Evolutionary conservation across 1,139 yeast genomes (phyloP).

Genomic region (Eremothecium gossypii): DNA sequence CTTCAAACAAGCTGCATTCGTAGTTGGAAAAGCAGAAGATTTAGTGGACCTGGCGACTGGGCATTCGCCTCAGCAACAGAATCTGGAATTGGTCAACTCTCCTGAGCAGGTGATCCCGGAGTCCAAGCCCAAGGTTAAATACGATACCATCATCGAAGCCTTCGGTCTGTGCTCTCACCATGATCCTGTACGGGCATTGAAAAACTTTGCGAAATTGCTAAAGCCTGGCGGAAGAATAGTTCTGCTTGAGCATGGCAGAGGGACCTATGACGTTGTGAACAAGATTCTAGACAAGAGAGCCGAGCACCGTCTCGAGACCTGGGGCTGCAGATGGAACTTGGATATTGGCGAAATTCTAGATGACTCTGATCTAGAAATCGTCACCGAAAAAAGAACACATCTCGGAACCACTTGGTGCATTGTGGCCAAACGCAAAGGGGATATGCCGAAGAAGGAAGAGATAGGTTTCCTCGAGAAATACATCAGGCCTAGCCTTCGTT

Average conservation of each 20-base stretch:
- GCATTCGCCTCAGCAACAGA: conserved; percentile 9
- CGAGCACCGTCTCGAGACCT: conserved; percentile 70
- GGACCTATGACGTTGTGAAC: conserved; percentile 70
- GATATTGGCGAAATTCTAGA: conserved; percentile 83
- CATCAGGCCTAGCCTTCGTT: conserved; percentile 24
- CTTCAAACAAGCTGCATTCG: conserved; percentile 68
- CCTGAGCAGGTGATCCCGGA: conserved; percentile 15
- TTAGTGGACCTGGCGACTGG: conserved; percentile 47
- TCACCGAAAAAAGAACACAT: conserved; percentile 71
- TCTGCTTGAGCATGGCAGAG: conserved; percentile 85
- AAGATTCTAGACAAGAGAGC: conserved; percentile 76
- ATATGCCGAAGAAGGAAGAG: conserved; percentile 41
- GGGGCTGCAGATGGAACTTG: conserved; percentile 98
- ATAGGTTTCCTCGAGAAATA: conserved; percentile 40
- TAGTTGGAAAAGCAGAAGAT: conserved; percentile 89
- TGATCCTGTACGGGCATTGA: conserved; percentile 76
- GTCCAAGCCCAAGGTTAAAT: conserved; percentile 38
- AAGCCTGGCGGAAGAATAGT: conserved; percentile 90
- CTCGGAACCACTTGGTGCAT: conserved; percentile 92
- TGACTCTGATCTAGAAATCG: conserved; percentile 74
- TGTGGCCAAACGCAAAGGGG: conserved; percentile 65
- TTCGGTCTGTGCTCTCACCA: conserved; percentile 94
- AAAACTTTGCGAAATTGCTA: conserved; percentile 61
- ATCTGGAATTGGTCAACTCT: conserved; percentile 12
- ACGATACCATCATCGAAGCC: conserved; percentile 88